Conservation (phyloP, 345 rosid genomes). For the Murraya paniculata region DNA sequence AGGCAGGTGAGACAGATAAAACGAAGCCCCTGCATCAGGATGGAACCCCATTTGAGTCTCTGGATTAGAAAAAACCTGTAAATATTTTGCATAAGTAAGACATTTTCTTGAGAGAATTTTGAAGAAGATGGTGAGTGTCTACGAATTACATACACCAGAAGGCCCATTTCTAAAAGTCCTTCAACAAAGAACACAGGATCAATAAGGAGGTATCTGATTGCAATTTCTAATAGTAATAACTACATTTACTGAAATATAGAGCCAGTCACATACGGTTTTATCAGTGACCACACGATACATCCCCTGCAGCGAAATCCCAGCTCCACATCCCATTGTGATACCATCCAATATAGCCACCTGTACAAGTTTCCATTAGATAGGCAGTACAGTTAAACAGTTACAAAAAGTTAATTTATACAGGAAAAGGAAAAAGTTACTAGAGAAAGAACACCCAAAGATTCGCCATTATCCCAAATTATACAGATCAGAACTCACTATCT, state of each 20-base stretch:
- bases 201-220: neutral
- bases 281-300: slow-evolving; percentile 79
- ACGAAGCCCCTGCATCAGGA: slow-evolving; percentile 92
- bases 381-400: neutral
- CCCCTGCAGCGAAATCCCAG: slow-evolving; percentile 71
- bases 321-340: slow-evolving; percentile 73
- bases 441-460: neutral
- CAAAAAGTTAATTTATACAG: neutral
- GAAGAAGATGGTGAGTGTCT: neutral
- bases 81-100: slow-evolving; percentile 1
- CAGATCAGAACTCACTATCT: neutral
- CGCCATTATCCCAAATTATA: neutral
- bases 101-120: neutral
- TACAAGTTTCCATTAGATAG: slow-evolving; percentile 6
- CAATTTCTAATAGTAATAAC: neutral
- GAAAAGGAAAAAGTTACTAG: neutral
- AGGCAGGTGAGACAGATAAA: slow-evolving; percentile 82
- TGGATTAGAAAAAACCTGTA: slow-evolving; percentile 72
- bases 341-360: slow-evolving; percentile 88
- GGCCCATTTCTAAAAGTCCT: neutral
- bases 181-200: neutral
- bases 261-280: slow-evolving; percentile 61
- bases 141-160: neutral
- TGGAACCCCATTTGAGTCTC: slow-evolving; percentile 85
- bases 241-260: slow-evolving; percentile 1